Conservation (phyloP, 352 stramenopile species). For the Heterotrichella gracilis region DNA sequence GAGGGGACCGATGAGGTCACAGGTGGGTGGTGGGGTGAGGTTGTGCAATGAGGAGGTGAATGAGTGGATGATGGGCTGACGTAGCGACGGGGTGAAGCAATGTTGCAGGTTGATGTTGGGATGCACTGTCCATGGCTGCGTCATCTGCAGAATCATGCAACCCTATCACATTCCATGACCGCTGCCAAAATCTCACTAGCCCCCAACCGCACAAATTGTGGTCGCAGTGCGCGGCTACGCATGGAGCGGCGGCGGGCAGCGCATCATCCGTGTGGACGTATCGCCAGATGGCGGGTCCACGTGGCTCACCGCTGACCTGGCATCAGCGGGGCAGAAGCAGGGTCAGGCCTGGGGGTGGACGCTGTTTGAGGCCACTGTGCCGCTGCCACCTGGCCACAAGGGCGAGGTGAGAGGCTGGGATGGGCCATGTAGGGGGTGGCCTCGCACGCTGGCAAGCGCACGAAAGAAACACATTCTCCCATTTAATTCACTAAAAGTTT, state of each 20-base stretch:
- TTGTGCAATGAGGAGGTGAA: constrained; percentile 13
- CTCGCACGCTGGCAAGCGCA: too few relatives aligned
- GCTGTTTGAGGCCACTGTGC: constrained; percentile 60
- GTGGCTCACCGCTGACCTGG: constrained; percentile 49
- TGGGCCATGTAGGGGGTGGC: too few relatives aligned
- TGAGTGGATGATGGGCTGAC: too few relatives aligned
- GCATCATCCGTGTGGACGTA: constrained; percentile 75
- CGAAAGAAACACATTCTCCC: too few relatives aligned
- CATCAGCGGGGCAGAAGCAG: constrained; percentile 38
- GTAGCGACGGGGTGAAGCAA: too few relatives aligned
- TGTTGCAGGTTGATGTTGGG: too few relatives aligned
- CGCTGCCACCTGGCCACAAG: constrained; percentile 37
- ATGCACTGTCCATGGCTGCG: too few relatives aligned
- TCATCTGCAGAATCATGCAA: too few relatives aligned
- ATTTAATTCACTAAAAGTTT: constrained; percentile 16
- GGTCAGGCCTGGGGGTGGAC: constrained; percentile 67
- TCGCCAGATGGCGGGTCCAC: constrained; percentile 57
- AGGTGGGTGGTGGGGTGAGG: not conserved
- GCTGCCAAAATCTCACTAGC: too few relatives aligned
- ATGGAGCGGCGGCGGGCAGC: constrained; percentile 58
- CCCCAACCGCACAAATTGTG: too few relatives aligned
- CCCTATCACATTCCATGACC: too few relatives aligned
- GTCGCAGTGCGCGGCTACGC: constrained; percentile 62
- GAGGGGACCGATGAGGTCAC: too few relatives aligned
- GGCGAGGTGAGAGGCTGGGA: constrained; percentile 22